phyloP scores from a whole-genome alignment of 768 basidiomycete genomes.

The Phlegmacium glaucopus region DNA sequence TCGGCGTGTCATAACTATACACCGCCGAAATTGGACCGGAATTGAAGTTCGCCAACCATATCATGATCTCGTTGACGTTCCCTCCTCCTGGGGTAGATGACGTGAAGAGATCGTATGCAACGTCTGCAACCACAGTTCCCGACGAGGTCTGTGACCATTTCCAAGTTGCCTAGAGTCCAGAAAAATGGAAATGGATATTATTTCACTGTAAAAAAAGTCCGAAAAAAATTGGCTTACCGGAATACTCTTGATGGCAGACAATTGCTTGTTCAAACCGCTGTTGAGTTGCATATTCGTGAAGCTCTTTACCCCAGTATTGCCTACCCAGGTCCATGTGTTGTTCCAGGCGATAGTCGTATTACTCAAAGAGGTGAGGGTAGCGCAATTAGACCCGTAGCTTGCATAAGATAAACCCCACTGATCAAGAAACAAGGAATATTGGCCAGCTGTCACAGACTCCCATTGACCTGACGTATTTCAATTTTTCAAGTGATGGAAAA shows the following conservation, averaged over 20 bases:
- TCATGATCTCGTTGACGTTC: constrained; percentile 53
- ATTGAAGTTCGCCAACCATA: constrained; percentile 61
- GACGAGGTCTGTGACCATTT: constrained; percentile 46
- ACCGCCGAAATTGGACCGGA: constrained; percentile 53
- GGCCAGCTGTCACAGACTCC: constrained; percentile 41
- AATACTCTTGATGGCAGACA: constrained; percentile 52
- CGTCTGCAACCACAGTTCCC: constrained; percentile 45
- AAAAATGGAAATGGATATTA: neutral
- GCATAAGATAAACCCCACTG: constrained; percentile 42
- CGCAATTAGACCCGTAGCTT: constrained; percentile 48
- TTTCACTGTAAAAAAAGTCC: too few relatives aligned
- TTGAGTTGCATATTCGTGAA: constrained; percentile 57
- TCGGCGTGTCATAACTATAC: constrained; percentile 46
- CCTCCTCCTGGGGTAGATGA: constrained; percentile 45
- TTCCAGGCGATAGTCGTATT: constrained; percentile 46
- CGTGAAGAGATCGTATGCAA: constrained; percentile 67
- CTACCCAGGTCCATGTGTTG: constrained; percentile 52
- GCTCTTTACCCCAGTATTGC: constrained; percentile 54
- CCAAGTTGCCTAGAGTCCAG: constrained; percentile 47
- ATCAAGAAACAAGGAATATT: constrained; percentile 49
- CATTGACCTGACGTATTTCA: constrained; percentile 40
- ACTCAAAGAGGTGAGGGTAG: constrained; percentile 39
- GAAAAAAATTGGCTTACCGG: constrained; percentile 38
- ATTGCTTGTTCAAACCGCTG: constrained; percentile 45
- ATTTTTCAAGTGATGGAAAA: neutral